Evolutionary conservation across 2,329 filamentous ascomycete genomes (phyloP).

Genomic region (Claviceps paspali): DNA sequence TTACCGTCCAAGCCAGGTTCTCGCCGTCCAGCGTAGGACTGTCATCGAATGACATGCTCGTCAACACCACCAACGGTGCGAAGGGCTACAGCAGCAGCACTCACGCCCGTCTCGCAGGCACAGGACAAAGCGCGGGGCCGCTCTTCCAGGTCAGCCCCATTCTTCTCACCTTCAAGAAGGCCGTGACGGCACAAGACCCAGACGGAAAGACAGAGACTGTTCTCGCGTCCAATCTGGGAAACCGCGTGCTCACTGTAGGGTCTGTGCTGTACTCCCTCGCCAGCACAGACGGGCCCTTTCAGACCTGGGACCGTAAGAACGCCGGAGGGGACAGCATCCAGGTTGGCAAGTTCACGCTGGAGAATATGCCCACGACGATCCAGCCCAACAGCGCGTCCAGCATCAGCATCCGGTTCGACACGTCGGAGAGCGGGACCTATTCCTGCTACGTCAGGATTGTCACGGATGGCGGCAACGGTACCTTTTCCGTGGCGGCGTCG

Average conservation of each 20-base stretch:
- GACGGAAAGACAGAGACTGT: constrained; percentile 26
- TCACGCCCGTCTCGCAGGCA: constrained; percentile 31
- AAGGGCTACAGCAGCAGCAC: constrained; percentile 31
- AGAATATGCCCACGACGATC: constrained; percentile 29
- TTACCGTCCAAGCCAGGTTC: constrained; percentile 30
- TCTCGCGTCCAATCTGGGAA: constrained; percentile 35
- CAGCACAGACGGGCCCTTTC: constrained; percentile 29
- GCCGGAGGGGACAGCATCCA: no score
- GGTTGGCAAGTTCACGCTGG: constrained; percentile 34
- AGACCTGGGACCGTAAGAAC: constrained; percentile 20
- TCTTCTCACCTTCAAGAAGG: constrained; percentile 31
- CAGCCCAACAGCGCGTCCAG: constrained; percentile 22
- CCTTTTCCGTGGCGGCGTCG: constrained; percentile 31
- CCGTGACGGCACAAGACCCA: constrained; percentile 27
- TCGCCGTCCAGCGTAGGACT: constrained; percentile 30
- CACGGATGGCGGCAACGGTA: constrained; percentile 32
- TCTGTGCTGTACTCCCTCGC: constrained; percentile 27
- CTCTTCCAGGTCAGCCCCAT: constrained; percentile 32
- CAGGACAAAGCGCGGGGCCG: constrained; percentile 28
- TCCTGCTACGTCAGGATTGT: constrained; percentile 30
- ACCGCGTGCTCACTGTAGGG: constrained; percentile 26
- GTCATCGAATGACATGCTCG: constrained; percentile 28
- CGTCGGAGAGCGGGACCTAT: constrained; percentile 30
- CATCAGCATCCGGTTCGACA: constrained; percentile 31
- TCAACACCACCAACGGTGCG: constrained; percentile 31